Conservation (phyloP, 805 yeast genomes). For the Yarrowia keelungensis region DNA sequence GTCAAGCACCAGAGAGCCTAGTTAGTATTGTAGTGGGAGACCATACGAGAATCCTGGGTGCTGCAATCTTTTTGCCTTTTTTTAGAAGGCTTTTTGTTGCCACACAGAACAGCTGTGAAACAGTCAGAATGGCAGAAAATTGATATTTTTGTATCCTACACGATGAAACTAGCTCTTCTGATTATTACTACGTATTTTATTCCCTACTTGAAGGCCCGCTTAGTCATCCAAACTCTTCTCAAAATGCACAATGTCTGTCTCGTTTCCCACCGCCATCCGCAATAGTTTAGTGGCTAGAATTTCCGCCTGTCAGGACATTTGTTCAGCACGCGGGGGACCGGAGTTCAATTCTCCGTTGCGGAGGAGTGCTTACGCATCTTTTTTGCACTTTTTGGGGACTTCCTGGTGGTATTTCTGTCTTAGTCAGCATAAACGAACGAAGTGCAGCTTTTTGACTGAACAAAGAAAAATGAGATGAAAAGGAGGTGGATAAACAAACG, state of each 20-base stretch:
- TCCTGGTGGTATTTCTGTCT: neutral
- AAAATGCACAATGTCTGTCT: neutral
- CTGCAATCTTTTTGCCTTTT: conserved; percentile 27
- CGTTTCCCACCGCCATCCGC: conserved; percentile 28
- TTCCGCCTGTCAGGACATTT: conserved; percentile 50
- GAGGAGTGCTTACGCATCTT: conserved; percentile 2
- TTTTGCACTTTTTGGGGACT: neutral
- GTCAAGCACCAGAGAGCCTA: conserved; percentile 38
- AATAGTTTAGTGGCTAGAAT: conserved; percentile 53
- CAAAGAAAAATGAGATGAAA: too few relatives aligned
- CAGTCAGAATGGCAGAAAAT: too few relatives aligned
- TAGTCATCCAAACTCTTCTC: neutral
- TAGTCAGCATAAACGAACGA: neutral
- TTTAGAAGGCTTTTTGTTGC: neutral
- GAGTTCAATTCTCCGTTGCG: conserved; percentile 36
- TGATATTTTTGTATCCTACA: too few relatives aligned
- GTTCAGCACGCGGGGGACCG: conserved; percentile 37
- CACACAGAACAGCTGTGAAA: too few relatives aligned
- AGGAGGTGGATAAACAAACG: too few relatives aligned
- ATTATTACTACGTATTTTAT: too few relatives aligned
- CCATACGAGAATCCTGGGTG: conserved; percentile 38
- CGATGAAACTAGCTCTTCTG: too few relatives aligned
- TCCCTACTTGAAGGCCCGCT: neutral
- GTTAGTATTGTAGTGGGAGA: conserved; percentile 38
- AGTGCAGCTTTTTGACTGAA: neutral